Evolutionary conservation across 228 moss, liverwort and hornwort species (phyloP).

Genomic region (Sphagnum magellanicum): DNA sequence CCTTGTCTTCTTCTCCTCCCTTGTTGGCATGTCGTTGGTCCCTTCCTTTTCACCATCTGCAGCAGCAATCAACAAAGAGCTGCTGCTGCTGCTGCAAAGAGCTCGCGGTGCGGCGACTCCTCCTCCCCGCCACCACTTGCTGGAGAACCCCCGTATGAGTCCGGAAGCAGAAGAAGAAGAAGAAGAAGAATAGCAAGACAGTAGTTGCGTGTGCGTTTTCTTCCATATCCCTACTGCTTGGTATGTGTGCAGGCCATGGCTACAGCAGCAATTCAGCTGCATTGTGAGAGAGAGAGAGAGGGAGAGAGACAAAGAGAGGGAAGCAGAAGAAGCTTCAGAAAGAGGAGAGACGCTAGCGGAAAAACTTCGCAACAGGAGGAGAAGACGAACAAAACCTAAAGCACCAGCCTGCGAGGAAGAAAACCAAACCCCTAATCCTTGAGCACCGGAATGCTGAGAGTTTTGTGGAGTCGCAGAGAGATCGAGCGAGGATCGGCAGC

Average conservation of each 20-base stretch:
- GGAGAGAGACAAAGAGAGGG: too few species aligned
- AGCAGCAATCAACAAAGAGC: not conserved
- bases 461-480: too few species aligned
- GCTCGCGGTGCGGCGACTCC: not conserved
- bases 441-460: too few species aligned
- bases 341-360: too few species aligned
- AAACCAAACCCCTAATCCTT: too few species aligned
- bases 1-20: slow-evolving; percentile 3
- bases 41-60: not conserved
- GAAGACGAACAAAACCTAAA: too few species aligned
- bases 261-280: too few species aligned
- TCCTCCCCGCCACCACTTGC: not conserved
- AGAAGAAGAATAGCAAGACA: not conserved
- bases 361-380: too few species aligned
- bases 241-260: not conserved
- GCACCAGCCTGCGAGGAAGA: too few species aligned
- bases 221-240: not conserved
- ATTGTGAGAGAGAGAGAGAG: too few species aligned
- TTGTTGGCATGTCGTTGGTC: not conserved
- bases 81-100: not conserved
- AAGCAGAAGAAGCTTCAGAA: too few species aligned
- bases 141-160: not conserved
- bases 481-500: too few species aligned
- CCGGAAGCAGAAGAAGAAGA: not conserved
- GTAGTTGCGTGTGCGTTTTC: not conserved